Base-by-base conservation (phyloP, 352 stramenopile species). In the Phytophthora foliorum region DNA sequence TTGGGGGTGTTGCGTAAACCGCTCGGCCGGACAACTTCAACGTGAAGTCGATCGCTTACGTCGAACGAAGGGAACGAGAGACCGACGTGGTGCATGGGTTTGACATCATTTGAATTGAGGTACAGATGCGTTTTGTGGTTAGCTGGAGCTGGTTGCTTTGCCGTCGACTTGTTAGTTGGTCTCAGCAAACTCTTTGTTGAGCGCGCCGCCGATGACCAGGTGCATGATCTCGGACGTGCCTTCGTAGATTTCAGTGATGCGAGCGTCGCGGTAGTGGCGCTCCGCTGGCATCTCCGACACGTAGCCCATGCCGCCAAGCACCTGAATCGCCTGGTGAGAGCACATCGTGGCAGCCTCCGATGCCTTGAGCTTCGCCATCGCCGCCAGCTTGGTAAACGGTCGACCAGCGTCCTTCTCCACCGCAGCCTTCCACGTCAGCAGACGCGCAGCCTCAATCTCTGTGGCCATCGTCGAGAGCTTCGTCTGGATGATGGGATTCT, bases 211-310 rank as follows among this genome's bases (percentile, higher is more conserved):
- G 75, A 99, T 99, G 10, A 99, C 96, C 42, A 99, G 77, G 75
- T 99, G 95, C 84, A 99, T 96, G 65, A 99, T 98, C 79, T 99
- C 97, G 51, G 89, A 98, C 10, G 97, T 99, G 67, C 96, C 96
- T 76, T 99, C 97, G 69, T 99, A 99, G 72, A 99, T 99, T 75
- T 97, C 90, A 16, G 97, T 99, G 80, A 99, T 99, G 42, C 97
- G 84, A 42, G 97, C 97, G 77, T 99, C 97, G 49, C 97, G 88
- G 84, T 99, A 99, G 81, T 99, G 91, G 62, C 97, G 89, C 66
- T 99, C 97, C 0, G 97, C 97, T 14, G 97, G 97, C 96, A 99
- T 99, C 52, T 99, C 97, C 17, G 84, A 96, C 24, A 99, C 97
- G 74, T 98, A 99, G 34, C 97, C 97, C 93, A 98, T 98, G 32